phyloP scores from a whole-genome alignment of 441 rosid species.

The Croton setiger region DNA sequence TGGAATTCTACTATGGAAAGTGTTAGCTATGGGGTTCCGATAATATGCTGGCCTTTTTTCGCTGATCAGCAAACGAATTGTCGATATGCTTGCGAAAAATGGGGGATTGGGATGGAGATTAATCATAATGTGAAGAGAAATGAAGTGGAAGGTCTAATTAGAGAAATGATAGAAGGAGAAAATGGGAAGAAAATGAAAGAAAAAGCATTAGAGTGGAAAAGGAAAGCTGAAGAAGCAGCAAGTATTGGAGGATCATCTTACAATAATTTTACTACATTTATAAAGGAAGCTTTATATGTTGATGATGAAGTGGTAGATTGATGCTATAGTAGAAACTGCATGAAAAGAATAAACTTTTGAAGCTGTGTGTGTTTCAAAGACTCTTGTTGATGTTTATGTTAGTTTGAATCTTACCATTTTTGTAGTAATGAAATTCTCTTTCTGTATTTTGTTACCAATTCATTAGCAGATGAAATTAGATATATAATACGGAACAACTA shows the following conservation, averaged over 20 bases:
- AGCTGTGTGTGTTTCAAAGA: too few species aligned
- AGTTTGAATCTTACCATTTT: too few species aligned
- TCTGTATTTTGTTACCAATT: too few species aligned
- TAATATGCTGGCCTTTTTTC: constrained; percentile 34
- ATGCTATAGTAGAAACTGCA: too few species aligned
- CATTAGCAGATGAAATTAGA: too few species aligned
- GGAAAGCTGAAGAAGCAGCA: constrained; percentile 29
- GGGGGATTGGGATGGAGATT: constrained; percentile 38
- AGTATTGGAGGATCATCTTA: constrained; percentile 25
- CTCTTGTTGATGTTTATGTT: too few species aligned
- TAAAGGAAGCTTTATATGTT: constrained; percentile 11
- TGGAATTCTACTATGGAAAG: constrained; percentile 39
- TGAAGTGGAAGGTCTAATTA: constrained; percentile 30
- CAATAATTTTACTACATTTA: constrained; percentile 18
- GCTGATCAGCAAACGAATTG: constrained; percentile 35
- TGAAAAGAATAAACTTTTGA: too few species aligned
- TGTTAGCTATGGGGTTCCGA: constrained; percentile 27
- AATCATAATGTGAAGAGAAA: constrained; percentile 26
- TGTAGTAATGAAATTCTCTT: too few species aligned
- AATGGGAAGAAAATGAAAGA: constrained; percentile 18
- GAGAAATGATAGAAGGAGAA: constrained; percentile 31
- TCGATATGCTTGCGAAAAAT: constrained; percentile 22
- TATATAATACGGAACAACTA: too few species aligned
- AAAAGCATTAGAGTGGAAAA: constrained; percentile 30
- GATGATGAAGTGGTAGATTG: neutral